Conservation (phyloP, 1,284 basidiomycete genomes). For the Apiotrichum mycotoxinovorans region DNA sequence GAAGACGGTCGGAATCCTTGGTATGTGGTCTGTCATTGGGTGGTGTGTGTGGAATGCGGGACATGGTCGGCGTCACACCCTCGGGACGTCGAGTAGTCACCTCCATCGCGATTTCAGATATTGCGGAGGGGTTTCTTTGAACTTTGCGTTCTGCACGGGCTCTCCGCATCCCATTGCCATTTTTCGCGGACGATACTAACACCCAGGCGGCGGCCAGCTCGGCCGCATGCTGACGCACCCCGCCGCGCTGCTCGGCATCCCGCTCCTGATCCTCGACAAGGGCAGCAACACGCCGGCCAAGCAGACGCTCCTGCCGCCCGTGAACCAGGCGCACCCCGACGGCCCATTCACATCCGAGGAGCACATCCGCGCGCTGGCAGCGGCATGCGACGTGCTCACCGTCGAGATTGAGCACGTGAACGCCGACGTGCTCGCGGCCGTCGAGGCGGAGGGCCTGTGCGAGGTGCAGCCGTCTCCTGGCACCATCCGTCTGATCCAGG, state of each 20-base stretch:
- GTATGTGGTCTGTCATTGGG: constrained; percentile 27
- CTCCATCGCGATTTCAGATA: not conserved
- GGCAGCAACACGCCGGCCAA: constrained; percentile 82
- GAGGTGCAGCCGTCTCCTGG: constrained; percentile 78
- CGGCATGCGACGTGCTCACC: constrained; percentile 82
- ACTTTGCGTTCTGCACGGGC: too few species aligned
- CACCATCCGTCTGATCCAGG: constrained; percentile 88
- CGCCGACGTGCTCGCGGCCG: constrained; percentile 67
- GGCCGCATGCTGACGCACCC: constrained; percentile 95
- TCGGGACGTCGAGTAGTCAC: too few species aligned
- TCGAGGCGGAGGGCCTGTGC: constrained; percentile 57
- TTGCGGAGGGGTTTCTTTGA: too few species aligned
- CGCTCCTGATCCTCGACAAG: constrained; percentile 82
- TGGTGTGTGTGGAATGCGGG: too few species aligned
- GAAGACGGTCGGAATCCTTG: constrained; percentile 50
- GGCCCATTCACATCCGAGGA: constrained; percentile 80
- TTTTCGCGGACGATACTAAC: not conserved
- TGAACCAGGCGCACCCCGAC: constrained; percentile 66
- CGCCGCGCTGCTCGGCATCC: constrained; percentile 81
- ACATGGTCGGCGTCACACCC: too few species aligned
- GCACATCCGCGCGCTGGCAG: constrained; percentile 76
- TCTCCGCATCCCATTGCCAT: not conserved
- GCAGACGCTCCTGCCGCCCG: constrained; percentile 67
- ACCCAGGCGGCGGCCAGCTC: constrained; percentile 87
- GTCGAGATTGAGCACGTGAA: constrained; percentile 98